These are phyloP conservation scores for Phoma herbarum DNA, from an alignment of 2,329 filamentous ascomycete genomes.

Conservation along the genomic window DNA sequence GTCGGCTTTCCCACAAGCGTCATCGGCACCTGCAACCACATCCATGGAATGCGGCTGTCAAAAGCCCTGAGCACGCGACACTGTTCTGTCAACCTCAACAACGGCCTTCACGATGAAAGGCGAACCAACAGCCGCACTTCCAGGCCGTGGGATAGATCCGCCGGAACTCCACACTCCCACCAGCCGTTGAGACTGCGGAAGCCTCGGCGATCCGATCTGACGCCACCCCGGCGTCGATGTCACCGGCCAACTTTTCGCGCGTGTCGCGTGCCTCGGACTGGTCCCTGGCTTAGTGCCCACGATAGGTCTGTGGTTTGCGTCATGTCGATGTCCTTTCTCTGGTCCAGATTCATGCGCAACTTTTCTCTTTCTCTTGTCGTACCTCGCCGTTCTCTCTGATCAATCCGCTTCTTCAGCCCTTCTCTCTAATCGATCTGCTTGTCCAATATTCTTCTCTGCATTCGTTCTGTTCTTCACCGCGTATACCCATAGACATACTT, in stretches of 20 bases:
- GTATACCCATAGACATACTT: slow-evolving; percentile 4
- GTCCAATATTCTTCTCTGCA: not conserved
- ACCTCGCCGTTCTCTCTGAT: slow-evolving; percentile 2
- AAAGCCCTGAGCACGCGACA: slow-evolving; percentile 17
- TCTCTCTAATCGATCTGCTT: too few relatives aligned
- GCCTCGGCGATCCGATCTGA: slow-evolving; percentile 28
- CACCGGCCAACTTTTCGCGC: slow-evolving; percentile 25
- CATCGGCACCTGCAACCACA: not conserved
- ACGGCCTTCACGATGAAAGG: not conserved
- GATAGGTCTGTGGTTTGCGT: slow-evolving; percentile 34
- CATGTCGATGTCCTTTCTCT: slow-evolving; percentile 27
- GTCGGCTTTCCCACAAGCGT: not conserved
- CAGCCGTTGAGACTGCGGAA: slow-evolving; percentile 26
- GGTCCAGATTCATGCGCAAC: slow-evolving; percentile 12
- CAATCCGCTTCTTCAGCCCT: not conserved
- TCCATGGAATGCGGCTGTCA: slow-evolving; percentile 13
- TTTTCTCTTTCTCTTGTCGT: not conserved
- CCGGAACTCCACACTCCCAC: not conserved
- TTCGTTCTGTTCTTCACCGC: slow-evolving; percentile 1
- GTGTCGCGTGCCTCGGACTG: slow-evolving; percentile 37
- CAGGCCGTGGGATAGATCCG: not conserved
- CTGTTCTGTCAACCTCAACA: not conserved
- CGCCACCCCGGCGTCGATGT: slow-evolving; percentile 29
- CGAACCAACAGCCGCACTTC: not conserved
- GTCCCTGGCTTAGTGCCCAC: slow-evolving; percentile 40